Evolutionary conservation across 257 asterid genomes (phyloP).

Genomic region (Knoxia roxburghii): DNA sequence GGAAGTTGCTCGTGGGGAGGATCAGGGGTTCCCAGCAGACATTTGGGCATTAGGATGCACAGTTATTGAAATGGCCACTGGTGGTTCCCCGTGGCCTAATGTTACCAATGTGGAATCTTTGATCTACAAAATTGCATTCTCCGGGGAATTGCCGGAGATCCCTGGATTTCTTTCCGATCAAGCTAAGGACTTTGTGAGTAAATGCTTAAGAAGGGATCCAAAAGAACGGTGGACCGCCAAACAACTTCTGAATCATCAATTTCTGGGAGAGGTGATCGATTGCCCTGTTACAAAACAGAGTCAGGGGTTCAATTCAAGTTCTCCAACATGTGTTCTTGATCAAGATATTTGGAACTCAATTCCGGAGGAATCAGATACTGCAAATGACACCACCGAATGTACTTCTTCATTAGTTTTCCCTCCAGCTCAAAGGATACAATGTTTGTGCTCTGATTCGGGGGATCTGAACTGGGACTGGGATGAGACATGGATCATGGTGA

Average conservation of each 20-base stretch:
- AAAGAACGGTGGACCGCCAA: slow-evolving; percentile 59
- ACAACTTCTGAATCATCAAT: slow-evolving; percentile 55
- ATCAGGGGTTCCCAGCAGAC: slow-evolving; percentile 66
- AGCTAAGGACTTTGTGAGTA: slow-evolving; percentile 61
- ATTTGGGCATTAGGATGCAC: slow-evolving; percentile 86
- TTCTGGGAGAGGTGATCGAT: slow-evolving; percentile 29
- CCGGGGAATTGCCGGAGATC: slow-evolving; percentile 48
- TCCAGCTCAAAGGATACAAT: slow-evolving; percentile 25
- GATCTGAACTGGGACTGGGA: slow-evolving; percentile 31
- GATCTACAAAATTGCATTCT: slow-evolving; percentile 49
- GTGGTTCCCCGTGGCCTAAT: slow-evolving; percentile 59
- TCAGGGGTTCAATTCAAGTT: slow-evolving; percentile 16
- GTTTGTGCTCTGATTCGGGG: slow-evolving; percentile 20
- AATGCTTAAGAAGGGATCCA: slow-evolving; percentile 49
- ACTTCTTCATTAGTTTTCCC: slow-evolving; percentile 1
- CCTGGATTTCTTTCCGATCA: slow-evolving; percentile 48
- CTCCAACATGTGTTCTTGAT: slow-evolving; percentile 78
- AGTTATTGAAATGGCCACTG: slow-evolving; percentile 67
- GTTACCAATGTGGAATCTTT: slow-evolving; percentile 24
- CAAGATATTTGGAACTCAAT: slow-evolving; percentile 60
- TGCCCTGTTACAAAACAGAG: background rate
- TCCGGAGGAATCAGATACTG: slow-evolving; percentile 28
- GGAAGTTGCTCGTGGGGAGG: slow-evolving; percentile 63
- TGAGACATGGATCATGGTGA: slow-evolving; percentile 45
- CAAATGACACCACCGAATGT: slow-evolving; percentile 7